A percentile compares a stretch with the other conserved stretches of the same genome.
Evolutionary conservation across 1,284 basidiomycete genomes (phyloP).

Genomic region (Porogramme epimiltina): DNA sequence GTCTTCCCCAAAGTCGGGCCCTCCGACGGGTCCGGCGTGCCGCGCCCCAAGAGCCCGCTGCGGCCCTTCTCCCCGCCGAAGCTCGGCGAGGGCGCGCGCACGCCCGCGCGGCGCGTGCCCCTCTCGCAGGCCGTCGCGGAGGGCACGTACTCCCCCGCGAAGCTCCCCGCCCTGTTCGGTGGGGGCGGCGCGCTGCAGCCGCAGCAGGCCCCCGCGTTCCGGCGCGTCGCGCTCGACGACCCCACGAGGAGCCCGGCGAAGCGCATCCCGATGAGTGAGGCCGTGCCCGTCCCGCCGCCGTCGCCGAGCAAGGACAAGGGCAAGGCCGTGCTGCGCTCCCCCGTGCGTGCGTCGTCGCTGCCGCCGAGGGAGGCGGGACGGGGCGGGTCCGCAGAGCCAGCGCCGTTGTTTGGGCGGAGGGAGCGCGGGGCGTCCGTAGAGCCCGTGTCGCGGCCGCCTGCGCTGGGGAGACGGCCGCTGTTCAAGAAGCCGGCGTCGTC

Average conservation of each 20-base stretch:
- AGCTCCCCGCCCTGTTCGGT: conserved; percentile 24
- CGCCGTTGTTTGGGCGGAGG: conserved; percentile 25
- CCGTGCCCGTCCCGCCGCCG: conserved; percentile 15
- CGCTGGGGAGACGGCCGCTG: conserved; percentile 8
- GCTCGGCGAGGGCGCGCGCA: conserved; percentile 42
- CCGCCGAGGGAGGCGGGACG: conserved; percentile 25
- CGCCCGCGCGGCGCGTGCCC: conserved; percentile 63
- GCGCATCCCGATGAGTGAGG: conserved; percentile 46
- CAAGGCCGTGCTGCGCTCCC: conserved; percentile 22
- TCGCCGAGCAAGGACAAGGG: conserved; percentile 14
- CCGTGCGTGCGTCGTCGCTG: conserved; percentile 12
- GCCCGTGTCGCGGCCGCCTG: conserved; percentile 11
- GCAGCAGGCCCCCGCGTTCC: no score
- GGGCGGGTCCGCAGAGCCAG: conserved; percentile 39
- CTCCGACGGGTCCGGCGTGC: conserved; percentile 1
- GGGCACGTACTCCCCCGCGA: conserved; percentile 52
- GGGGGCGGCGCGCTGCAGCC: no score
- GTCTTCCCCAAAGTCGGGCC: conserved; percentile 15
- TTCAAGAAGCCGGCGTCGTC: conserved; percentile 19
- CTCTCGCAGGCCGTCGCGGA: conserved; percentile 50
- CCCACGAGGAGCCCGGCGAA: conserved; percentile 57
- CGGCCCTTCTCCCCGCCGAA: conserved; percentile 31
- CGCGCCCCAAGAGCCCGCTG: conserved; percentile 15
- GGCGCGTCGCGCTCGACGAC: conserved; percentile 31
- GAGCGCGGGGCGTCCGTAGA: conserved; percentile 33